A percentile compares a stretch with the other conserved stretches of the same genome.
Conservation (phyloP, 805 yeast genomes). For the Candida silvicultrix region DNA sequence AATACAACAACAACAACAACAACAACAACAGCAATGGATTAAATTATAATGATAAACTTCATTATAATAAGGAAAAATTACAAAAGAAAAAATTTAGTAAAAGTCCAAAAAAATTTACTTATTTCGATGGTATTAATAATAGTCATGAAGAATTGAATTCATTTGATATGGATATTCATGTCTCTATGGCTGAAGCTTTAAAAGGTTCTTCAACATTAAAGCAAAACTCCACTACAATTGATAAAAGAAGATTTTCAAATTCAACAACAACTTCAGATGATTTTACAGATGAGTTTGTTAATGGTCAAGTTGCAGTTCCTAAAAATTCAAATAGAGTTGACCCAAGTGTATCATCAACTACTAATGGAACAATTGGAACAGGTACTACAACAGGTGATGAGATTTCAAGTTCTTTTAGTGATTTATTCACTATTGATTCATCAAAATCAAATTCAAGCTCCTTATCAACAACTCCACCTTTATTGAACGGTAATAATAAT, state of each 20-base stretch:
- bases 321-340: background rate
- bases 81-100: slow-evolving; percentile 11
- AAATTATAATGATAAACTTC: slow-evolving; percentile 5
- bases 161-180: slow-evolving; percentile 26
- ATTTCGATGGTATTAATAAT: background rate
- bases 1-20: too few relatives aligned
- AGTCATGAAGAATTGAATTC: slow-evolving; percentile 5
- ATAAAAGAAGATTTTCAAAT: background rate
- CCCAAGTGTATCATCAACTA: slow-evolving; percentile 1
- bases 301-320: slow-evolving; percentile 2
- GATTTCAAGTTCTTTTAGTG: slow-evolving; percentile 22
- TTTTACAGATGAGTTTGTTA: slow-evolving; percentile 1
- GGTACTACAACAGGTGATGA: slow-evolving; percentile 7
- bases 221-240: background rate
- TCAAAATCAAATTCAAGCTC: slow-evolving; percentile 14
- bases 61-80: slow-evolving; percentile 6
- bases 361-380: too few relatives aligned
- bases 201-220: slow-evolving; percentile 5
- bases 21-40: background rate
- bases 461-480: slow-evolving; percentile 19
- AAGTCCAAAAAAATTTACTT: slow-evolving; percentile 13
- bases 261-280: background rate
- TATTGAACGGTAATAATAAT: slow-evolving; percentile 2
- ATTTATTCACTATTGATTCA: slow-evolving; percentile 19
- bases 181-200: slow-evolving; percentile 29